A percentile compares a stretch with the other conserved stretches of the same genome.
Conservation (phyloP, 2,329 filamentous ascomycete genomes). For the Talaromyces pinophilus region DNA sequence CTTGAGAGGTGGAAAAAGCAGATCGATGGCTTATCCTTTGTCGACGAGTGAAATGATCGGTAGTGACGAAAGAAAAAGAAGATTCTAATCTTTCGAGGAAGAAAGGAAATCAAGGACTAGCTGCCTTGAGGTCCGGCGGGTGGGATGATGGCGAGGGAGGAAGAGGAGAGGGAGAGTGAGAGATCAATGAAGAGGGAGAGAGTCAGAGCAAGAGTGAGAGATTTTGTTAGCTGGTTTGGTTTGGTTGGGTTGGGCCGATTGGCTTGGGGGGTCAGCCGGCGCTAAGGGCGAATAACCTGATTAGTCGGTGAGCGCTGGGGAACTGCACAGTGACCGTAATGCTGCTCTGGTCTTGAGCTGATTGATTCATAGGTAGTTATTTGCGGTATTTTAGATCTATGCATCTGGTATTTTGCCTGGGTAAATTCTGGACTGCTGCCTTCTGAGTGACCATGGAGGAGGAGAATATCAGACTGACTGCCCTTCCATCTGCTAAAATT, state of each 20-base stretch:
- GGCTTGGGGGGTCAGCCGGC: background rate
- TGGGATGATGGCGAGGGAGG: conserved; percentile 1
- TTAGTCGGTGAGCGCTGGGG: conserved; percentile 20
- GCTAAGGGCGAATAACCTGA: conserved; percentile 18
- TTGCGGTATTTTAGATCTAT: background rate
- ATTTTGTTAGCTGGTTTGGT: conserved; percentile 14
- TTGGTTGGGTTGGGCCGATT: background rate
- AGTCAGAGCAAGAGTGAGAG: conserved; percentile 16
- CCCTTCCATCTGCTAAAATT: background rate
- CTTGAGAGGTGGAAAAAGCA: background rate
- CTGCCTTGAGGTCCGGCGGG: conserved; percentile 19
- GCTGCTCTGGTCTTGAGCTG: background rate
- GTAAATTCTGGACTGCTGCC: background rate
- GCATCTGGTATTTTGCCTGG: background rate
- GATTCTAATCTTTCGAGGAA: background rate
- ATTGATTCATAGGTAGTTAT: background rate
- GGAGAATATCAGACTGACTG: background rate
- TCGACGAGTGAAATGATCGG: background rate
- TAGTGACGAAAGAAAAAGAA: background rate
- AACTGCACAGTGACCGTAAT: background rate
- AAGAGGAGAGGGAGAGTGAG: background rate
- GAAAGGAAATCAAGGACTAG: conserved; percentile 11
- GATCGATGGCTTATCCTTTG: background rate
- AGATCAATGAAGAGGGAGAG: conserved; percentile 6
- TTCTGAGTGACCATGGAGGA: background rate